Base-by-base conservation (phyloP, 306 rosid genomes). In the Castanea mollissima region DNA sequence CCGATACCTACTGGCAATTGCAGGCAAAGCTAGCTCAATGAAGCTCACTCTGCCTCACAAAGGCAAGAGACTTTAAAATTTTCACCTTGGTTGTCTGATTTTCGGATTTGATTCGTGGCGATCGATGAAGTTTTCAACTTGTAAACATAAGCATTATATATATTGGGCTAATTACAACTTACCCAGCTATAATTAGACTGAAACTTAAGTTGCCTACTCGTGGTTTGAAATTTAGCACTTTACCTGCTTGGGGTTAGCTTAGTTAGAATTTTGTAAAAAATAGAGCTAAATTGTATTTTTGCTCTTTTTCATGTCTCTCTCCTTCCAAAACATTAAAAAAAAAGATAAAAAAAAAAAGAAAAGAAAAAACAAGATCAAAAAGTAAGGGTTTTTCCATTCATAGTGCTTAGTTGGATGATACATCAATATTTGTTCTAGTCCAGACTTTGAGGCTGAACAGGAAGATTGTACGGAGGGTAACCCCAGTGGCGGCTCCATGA, bases 31-130 rank as follows among this genome's bases (percentile, higher is more conserved):
- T 92, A 95, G 90, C 97, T 95, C 73, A 90, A 90, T 69, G 99
- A 95, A 92, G 99, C 97, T 74, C 82, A 92, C 15, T 92, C 7
- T 92, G 96, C 67, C 97, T 95, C 23, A 32, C 91, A 3, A 88
- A 90, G 94, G 99, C 76, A 67, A 46, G 76, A 58, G 0, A 19
- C 19, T 27, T 29, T 75, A 65, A 7, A 16, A 75, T 67, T 69
- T 75, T 76, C 55, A 70, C 13, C 41, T 27, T 59, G 27, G 51
- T 80, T 82, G 29, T 49, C 19, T 51, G 16, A 71, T 76, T 86
- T 20, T 54, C 41, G 13, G 41, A 52, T 75, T 59, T 44, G 41
- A 12, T 72, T 52, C 35, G 4, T 19, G 15, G 34, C 20, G n/a
- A 12, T 6, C 35, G 35, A 32, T 35, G 27, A 27, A 34, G 58